Base-by-base conservation (phyloP, 441 rosid genomes). In the Iberis amara region DNA sequence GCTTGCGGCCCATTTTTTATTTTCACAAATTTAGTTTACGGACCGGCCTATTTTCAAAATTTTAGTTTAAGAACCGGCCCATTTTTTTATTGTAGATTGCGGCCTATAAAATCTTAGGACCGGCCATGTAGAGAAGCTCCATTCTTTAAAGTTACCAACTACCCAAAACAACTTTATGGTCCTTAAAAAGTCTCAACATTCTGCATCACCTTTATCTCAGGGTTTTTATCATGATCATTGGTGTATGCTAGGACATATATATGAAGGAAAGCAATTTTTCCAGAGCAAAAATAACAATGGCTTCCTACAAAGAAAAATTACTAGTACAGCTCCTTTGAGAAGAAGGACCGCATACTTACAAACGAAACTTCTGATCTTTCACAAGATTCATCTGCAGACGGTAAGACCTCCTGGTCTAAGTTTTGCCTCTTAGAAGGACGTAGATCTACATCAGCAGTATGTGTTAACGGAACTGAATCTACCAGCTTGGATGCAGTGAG, bases 351-450 rank as follows among this genome's bases (percentile, higher is more conserved):
- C 5, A 23, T 52, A 71, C 82, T 39, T 64, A 89, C 97, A 81
- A 78, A 42, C 53, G 94, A 85, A 65, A 80, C 72, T 57, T 81
- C 86, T 53, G 69, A 52, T 24, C n/a, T n/a, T n/a, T n/a, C n/a
- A n/a, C n/a, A n/a, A n/a, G n/a, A n/a, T n/a, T 35, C 58, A 39
- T 68, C 77, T 33, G 54, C 44, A 68, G 80, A 26, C n/a, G 59
- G 48, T 27, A 65, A 57, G 57, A 39, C 59, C 64, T 73, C 91
- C 74, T 62, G 76, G 58, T 78, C 84, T 70, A 94, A 35, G 56
- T 82, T 80, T 74, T 73, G 87, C 73, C 76, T 94, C 83, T 86
- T 89, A 35, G 87, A 68, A 58, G 94, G 89, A 75, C 52, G 96
- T 65, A 64, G 52, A 72, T 68, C 56, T 6, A 15, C 48, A 47